Evolutionary conservation across 2,329 filamentous ascomycete genomes (phyloP).

Genomic region (Boeremia lycopersici): DNA sequence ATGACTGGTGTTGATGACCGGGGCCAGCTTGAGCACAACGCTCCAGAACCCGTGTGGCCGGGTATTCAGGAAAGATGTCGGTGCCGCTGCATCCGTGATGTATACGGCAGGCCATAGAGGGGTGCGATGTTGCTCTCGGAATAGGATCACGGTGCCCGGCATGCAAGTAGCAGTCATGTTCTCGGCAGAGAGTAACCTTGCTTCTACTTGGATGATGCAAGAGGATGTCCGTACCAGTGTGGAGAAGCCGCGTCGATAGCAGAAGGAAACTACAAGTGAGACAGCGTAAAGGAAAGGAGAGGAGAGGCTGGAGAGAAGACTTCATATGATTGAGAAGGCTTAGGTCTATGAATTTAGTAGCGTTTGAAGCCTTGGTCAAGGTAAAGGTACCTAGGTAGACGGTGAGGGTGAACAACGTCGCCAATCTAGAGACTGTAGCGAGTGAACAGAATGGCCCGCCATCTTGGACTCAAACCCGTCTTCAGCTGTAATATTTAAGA

Average conservation of each 20-base stretch:
- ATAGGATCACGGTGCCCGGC: constrained; percentile 1
- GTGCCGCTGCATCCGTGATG: constrained; percentile 27
- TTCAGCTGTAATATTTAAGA: neutral
- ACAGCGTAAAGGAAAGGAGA: neutral
- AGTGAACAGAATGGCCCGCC: neutral
- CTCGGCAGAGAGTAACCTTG: too few species aligned
- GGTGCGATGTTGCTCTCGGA: neutral
- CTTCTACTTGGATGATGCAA: too few species aligned
- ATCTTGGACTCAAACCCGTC: neutral
- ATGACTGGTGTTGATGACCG: neutral
- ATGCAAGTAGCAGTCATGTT: neutral
- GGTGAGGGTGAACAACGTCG: neutral
- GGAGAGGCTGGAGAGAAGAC: neutral
- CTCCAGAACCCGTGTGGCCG: constrained; percentile 21
- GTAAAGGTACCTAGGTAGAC: neutral
- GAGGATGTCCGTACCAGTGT: neutral
- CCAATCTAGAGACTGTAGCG: too few species aligned
- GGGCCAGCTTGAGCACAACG: constrained; percentile 7
- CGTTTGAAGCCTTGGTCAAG: neutral
- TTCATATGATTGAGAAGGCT: neutral
- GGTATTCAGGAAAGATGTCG: constrained; percentile 5
- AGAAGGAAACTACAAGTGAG: too few species aligned
- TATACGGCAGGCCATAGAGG: constrained; percentile 1
- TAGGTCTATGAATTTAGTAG: neutral
- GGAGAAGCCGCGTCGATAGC: neutral